phyloP scores from a whole-genome alignment of 2,329 filamentous ascomycete genomes.

The Verticillium klebahnii region DNA sequence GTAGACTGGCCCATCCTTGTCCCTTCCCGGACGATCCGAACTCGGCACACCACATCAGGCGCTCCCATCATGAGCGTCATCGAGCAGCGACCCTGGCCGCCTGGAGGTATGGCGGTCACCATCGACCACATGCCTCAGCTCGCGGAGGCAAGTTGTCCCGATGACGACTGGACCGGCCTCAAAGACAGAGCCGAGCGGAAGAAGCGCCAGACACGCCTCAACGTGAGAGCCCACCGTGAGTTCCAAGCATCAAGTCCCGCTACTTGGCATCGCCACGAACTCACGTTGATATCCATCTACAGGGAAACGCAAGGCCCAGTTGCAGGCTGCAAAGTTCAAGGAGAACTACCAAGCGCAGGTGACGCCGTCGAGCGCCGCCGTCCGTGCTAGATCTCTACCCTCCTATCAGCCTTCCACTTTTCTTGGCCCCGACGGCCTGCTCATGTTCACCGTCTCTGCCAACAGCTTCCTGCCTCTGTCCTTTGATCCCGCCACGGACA shows the following conservation, averaged over 20 bases:
- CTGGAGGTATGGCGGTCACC: neutral
- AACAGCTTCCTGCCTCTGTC: neutral
- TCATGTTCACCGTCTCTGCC: neutral
- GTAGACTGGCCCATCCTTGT: too few relatives aligned
- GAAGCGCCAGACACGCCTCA: constrained; percentile 28
- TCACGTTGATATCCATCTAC: neutral
- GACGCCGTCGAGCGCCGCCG: neutral
- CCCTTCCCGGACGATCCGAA: too few relatives aligned
- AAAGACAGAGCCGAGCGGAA: constrained; percentile 22
- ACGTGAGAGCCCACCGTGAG: constrained; percentile 29
- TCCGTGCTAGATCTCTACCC: neutral
- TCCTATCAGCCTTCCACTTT: too few relatives aligned
- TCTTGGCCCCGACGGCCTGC: neutral
- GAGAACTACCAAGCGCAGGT: neutral
- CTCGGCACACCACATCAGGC: too few relatives aligned
- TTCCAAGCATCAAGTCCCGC: neutral
- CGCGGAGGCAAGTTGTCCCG: constrained; percentile 3
- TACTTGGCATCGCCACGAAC: neutral
- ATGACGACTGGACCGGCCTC: constrained; percentile 30
- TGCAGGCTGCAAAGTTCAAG: neutral
- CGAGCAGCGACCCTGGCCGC: neutral
- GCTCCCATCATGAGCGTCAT: neutral
- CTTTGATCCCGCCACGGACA: neutral
- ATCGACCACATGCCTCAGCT: neutral
- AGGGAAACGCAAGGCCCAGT: constrained; percentile 9